Base-by-base conservation (phyloP, 2,329 filamentous ascomycete genomes). In the Cercospora sp. region DNA sequence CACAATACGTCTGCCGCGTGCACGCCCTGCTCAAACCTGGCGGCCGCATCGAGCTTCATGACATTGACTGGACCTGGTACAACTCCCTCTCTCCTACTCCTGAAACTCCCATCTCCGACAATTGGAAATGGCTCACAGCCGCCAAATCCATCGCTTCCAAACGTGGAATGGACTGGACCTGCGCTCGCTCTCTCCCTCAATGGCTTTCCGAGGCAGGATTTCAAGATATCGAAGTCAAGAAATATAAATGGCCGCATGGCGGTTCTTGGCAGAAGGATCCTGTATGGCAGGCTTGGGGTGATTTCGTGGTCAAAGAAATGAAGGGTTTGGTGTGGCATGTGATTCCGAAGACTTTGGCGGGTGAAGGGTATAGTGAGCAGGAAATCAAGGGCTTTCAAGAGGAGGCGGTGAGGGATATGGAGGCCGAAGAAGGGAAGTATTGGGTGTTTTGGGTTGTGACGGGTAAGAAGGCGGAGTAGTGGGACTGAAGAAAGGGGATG, bases 31-130 rank as follows among this genome's bases (percentile, higher is more conserved):
- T 73, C 42, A 67, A 68, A 53, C 72, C 72, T 8, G 70, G 67
- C 13, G 72, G 67, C 5, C 69, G 67, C 62, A 23, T 71, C 7
- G 72, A 74, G 64, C 48, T 72, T 2, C 72, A 74, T n/a, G 72
- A 74, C 26, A 42, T 69, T 1, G 67, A 70, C 33, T 72, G 64
- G 55, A 63, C 55, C 3, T 70, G 63, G 60, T 70, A 66, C 31
- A n/a, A 64, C 39, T 20, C 30, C 3, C 12, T 48, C 6, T 63
- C 61, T 10, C 12, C 39, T 9, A 61, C 33, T 2, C 59, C 33
- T 4, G 31, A 42, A 16, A 9, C 18, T 1, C 55, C 42, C 10
- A 72, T 72, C 26, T 69, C 68, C 9, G 64, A 68, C 12, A 51
- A 51, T 10, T 73, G 71, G 69, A 62, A 39, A 31, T 33, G 72